These are phyloP conservation scores for Novymonas esmeraldas DNA, from an alignment of 208 protist genomes.

Conservation along the genomic window DNA sequence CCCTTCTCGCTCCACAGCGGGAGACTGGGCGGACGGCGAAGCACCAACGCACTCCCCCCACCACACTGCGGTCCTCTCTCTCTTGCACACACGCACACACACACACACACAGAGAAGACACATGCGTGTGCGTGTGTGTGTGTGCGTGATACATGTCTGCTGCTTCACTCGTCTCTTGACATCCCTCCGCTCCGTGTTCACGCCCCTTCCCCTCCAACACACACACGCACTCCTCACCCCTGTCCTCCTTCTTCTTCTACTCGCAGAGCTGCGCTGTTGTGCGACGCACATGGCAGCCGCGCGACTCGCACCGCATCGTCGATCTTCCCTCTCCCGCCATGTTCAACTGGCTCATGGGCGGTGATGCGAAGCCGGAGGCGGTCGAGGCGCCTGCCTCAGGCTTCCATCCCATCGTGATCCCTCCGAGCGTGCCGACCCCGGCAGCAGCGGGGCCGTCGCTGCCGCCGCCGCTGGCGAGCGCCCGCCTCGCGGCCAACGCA, in stretches of 20 bases:
- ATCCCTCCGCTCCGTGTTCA: too few species aligned
- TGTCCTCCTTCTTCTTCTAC: background rate
- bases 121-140: background rate
- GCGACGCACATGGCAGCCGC: background rate
- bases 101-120: background rate
- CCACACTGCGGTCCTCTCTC: background rate
- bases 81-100: background rate
- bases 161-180: too few species aligned
- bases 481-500: background rate
- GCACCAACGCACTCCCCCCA: background rate
- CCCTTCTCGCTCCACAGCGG: background rate
- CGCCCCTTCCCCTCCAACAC: too few species aligned
- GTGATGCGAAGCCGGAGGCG: background rate
- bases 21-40: too few species aligned
- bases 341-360: conserved; percentile 37
- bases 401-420: conserved; percentile 12
- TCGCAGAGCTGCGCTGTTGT: too few species aligned
- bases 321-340: conserved; percentile 2
- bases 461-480: background rate
- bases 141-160: too few species aligned
- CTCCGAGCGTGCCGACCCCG: background rate
- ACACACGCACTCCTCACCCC: background rate
- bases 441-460: background rate
- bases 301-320: background rate
- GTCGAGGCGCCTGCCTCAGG: conserved; percentile 2